Evolutionary conservation across 164 flowering plant species (phyloP).

Genomic region (Vitis labrusca): DNA sequence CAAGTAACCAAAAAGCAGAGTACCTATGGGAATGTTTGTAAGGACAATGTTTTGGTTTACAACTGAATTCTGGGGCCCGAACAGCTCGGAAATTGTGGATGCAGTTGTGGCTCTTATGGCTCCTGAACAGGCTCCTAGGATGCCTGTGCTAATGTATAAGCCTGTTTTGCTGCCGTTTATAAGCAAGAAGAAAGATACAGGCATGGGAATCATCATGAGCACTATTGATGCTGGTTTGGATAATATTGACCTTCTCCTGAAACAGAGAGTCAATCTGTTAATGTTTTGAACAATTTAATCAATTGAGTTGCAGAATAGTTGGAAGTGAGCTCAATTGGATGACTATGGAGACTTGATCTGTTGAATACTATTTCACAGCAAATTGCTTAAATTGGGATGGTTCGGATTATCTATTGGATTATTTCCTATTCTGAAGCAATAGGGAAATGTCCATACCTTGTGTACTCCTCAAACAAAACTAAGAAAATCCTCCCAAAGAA

Average conservation of each 20-base stretch:
- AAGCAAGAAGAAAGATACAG: constrained; percentile 10
- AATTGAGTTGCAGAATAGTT: too few relatives aligned
- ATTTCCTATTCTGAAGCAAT: too few relatives aligned
- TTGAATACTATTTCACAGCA: too few relatives aligned
- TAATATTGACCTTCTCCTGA: constrained; percentile 9
- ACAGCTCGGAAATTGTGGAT: constrained; percentile 1
- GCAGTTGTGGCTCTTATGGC: constrained; percentile 2
- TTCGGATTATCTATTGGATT: too few relatives aligned
- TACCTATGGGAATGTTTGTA: constrained; percentile 10
- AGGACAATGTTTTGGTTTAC: constrained; percentile 6
- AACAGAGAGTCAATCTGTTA: background rate
- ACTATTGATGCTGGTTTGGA: constrained; percentile 6
- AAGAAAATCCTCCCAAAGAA: too few relatives aligned
- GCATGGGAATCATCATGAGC: constrained; percentile 8
- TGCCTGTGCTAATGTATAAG: constrained; percentile 9
- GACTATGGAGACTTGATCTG: too few relatives aligned
- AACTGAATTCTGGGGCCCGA: constrained; percentile 3
- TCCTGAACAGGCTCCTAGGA: constrained; percentile 4
- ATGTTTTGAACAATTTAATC: too few relatives aligned
- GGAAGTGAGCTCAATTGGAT: too few relatives aligned
- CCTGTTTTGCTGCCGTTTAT: background rate
- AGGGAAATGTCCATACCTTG: too few relatives aligned
- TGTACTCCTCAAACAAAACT: too few relatives aligned
- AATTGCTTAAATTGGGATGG: too few relatives aligned
- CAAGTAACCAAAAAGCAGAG: constrained; percentile 12